Base-by-base conservation (phyloP, 2,329 filamentous ascomycete genomes). In the Hansfordia pulvinata region DNA sequence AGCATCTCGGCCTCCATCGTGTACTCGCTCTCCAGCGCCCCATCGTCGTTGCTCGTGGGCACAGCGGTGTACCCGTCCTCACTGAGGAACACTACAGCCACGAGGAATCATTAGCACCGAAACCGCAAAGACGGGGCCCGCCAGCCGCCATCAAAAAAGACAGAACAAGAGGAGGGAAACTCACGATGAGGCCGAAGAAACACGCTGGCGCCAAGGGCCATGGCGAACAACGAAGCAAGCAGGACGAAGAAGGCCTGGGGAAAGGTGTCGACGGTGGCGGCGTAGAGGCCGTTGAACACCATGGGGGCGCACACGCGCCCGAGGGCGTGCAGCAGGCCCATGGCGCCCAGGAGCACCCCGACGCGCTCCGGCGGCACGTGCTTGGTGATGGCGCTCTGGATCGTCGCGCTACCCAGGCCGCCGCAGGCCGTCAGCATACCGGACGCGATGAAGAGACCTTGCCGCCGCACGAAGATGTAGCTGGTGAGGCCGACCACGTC, bases 271-370 rank as follows among this genome's bases (percentile, higher is more conserved):
- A 94, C 82, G 0, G 90, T 96, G 3, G 66, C 59, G 10, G 78
- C 79, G 47, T 93, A 98, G 8, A 96, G 70, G 5, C 81, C 69
- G 43, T 90, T 93, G 53, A 94, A 93, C 2, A 88, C 45, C 0
- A 83, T 66, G 0, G 90, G 90, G 1, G 79, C 76, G 9, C 93
- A 48, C 3, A 96, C 73, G 34, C 85, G 64, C 3, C 81, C 71
- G 19, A 93, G 54, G 1, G 84, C 80, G 52, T 96, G 88, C 31
- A 96, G 54, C 34, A 96, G 60, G 0, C 88, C 90, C 10, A 77
- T 78, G 2, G 85, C 86, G 13, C 90, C 90, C 0, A 98, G 65
- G n/a, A 96, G 59, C 47, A 90, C 76, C 0, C 90, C 90, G 0
- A 90, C 77, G 24, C 70, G 69, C 35, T 90, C 80, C 1, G 74